Conservation (phyloP, 306 rosid genomes). For the Acacia confusa region DNA sequence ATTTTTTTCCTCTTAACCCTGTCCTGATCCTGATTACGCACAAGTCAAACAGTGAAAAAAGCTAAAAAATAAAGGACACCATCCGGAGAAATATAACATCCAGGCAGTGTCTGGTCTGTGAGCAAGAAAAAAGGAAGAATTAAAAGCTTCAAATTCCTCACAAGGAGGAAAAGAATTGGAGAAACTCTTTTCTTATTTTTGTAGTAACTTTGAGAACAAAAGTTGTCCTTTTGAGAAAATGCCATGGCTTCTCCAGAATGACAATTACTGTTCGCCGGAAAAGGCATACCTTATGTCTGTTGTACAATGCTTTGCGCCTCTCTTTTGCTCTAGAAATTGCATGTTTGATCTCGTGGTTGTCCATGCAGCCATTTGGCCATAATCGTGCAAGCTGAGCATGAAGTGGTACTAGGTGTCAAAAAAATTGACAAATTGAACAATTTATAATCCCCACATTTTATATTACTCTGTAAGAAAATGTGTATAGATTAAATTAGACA, state of each 20-base stretch:
- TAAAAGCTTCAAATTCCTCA: neutral
- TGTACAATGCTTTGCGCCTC: conserved; percentile 68
- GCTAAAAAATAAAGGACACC: neutral
- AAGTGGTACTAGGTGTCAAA: conserved; percentile 19
- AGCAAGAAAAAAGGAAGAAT: neutral
- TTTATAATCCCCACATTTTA: neutral
- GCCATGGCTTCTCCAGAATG: neutral
- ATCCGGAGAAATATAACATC: conserved; percentile 15
- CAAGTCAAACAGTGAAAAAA: conserved; percentile 23
- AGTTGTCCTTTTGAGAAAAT: conserved; percentile 7
- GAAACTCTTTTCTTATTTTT: neutral
- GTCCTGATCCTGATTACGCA: conserved; percentile 62
- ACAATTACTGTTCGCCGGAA: conserved; percentile 21
- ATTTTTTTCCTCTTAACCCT: conserved; percentile 78
- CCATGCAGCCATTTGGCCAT: conserved; percentile 97
- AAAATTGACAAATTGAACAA: neutral
- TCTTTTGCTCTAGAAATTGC: conserved; percentile 91
- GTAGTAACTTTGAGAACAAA: conserved; percentile 3
- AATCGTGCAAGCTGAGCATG: conserved; percentile 78
- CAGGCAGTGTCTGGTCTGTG: conserved; percentile 1
- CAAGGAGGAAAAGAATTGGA: neutral
- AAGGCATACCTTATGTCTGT: conserved; percentile 66
- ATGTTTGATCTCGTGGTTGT: conserved; percentile 93
- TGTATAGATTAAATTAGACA: neutral
- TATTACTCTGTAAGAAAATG: neutral